Base-by-base conservation (phyloP, 1,284 basidiomycete species). In the Malassezia cuniculi region DNA sequence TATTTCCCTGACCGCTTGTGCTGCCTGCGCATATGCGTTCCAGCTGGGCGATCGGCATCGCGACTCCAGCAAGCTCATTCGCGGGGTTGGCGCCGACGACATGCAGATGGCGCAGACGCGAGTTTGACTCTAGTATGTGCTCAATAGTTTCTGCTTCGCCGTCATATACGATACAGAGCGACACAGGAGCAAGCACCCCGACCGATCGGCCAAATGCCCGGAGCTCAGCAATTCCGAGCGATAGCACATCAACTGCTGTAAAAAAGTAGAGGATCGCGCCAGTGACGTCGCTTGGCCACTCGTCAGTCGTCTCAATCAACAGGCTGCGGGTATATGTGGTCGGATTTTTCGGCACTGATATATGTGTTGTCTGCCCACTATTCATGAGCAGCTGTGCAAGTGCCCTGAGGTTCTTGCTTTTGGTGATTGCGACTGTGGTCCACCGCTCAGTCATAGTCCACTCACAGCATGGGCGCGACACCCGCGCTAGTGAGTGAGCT, bases 361-460 rank as follows among this genome's bases (percentile, higher is more conserved):
- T 15, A 9, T 29, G 10, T 6, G 10, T 15, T 15, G 6, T 6
- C 27, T 7, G 11, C 27, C 6, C 27, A 6, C 16, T 29, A 6
- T 17, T 14, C 15, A 4, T 5, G 26, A 11, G 26, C 5, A 14
- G 12, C 26, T 11, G 12, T 4, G 26, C 26, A 5, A 11, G 26
- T n/a, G n/a, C n/a, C n/a, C n/a, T n/a, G n/a, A n/a, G n/a, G n/a
- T n/a, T n/a, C n/a, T n/a, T n/a, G n/a, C n/a, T n/a, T 5, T 15
- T 30, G 11, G 43, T 44, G 9, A 44, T 32, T 5, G 48, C 26
- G 26, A 58, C 27, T 5, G 54, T 50, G 16, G 37, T 41, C 56
- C 56, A 58, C 19, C 56, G 42, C 11, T 45, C 44, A 5, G 31
- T 22, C 2, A 40, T 36, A 0, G 54, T 58, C 42, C 43, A 52